Base-by-base conservation (phyloP, 208 protist genomes). In the Leishmania lainsoni region DNA sequence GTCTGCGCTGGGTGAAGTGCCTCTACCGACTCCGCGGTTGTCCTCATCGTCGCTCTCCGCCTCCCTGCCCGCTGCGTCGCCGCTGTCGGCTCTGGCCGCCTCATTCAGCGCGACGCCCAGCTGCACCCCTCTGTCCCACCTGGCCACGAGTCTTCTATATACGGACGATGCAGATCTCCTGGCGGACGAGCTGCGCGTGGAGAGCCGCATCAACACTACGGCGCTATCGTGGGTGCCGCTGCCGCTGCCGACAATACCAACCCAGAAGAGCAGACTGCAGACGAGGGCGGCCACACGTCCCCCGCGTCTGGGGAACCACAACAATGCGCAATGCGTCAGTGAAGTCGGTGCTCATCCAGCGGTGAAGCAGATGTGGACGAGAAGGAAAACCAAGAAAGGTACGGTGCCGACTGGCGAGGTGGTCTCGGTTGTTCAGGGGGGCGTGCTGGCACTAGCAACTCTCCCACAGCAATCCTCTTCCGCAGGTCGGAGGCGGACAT, bases 201-300 rank as follows among this genome's bases (percentile, higher is more conserved):
- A 29, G 35, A 59, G 35, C 74, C 20, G 56, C 35, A 61, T 70
- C 35, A 80, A 66, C 76, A 14, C 76, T 4, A 52, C 58, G 59
- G 42, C 52, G 58, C 49, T 84, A 42, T 65, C 80, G 61, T 84
- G 80, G 80, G 56, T 42, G 32, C 68, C 80, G 48, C 59, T 35
- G 20, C 68, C 75, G 32, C 69, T 84, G 68, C 80, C 65, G 10
- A 51, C 51, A n/a, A 29, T 66, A 14, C 32, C 5, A 52, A 45
- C 16, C 17, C 71, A 69, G 63, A 74, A 73, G 56, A 32, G 16
- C 42, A 72, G 32, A 59, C 32, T 29, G 49, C 45, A 49, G 45
- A 10, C 6, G 26, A 5, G 16, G 9, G 6, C 26, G n/a, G 4
- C 35, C 6, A 68, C 42, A 45, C 3, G 26, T 17, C 42, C 35